These are phyloP conservation scores for Ophiognomonia clavigignenti-juglandacearum DNA, from an alignment of 2,329 filamentous ascomycete genomes.

Conservation along the genomic window DNA sequence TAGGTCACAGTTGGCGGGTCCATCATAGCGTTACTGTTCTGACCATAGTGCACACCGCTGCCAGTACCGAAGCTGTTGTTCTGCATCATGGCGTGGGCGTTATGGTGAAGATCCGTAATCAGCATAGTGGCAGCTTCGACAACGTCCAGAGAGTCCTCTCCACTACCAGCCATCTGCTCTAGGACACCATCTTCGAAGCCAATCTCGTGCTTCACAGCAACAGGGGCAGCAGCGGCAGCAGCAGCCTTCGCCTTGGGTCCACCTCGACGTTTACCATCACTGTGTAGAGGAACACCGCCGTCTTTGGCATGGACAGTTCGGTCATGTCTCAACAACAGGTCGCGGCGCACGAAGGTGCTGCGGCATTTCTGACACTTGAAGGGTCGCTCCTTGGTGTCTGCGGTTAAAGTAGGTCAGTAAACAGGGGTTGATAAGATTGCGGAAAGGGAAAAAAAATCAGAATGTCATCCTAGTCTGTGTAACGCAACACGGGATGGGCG, in stretches of 20 bases:
- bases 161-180: constrained; percentile 88
- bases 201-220: constrained; percentile 41
- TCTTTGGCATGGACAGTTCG: constrained; percentile 98
- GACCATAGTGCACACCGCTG: constrained; percentile 65
- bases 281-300: constrained; percentile 87
- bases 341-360: constrained; percentile 96
- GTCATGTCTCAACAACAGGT: constrained; percentile 93
- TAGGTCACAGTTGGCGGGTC: constrained; percentile 70
- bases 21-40: constrained; percentile 66
- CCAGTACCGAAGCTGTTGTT: constrained; percentile 51
- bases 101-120: constrained; percentile 96
- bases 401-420: constrained; percentile 7
- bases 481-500: not conserved
- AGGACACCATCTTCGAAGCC: constrained; percentile 79
- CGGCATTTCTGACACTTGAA: constrained; percentile 99
- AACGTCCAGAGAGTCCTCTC: constrained; percentile 88
- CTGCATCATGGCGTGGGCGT: constrained; percentile 71
- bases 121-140: constrained; percentile 92
- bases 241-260: constrained; percentile 62
- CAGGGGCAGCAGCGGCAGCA: constrained; percentile 64
- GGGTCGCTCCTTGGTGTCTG: constrained; percentile 96
- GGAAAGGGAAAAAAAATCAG: not conserved
- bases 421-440: not conserved
- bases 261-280: constrained; percentile 84
- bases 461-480: constrained; percentile 2